Evolutionary conservation across 1,284 basidiomycete genomes (phyloP), one percentile per base, ranked within the genome.

Genomic region (Sphaerobolus stellatus): DNA sequence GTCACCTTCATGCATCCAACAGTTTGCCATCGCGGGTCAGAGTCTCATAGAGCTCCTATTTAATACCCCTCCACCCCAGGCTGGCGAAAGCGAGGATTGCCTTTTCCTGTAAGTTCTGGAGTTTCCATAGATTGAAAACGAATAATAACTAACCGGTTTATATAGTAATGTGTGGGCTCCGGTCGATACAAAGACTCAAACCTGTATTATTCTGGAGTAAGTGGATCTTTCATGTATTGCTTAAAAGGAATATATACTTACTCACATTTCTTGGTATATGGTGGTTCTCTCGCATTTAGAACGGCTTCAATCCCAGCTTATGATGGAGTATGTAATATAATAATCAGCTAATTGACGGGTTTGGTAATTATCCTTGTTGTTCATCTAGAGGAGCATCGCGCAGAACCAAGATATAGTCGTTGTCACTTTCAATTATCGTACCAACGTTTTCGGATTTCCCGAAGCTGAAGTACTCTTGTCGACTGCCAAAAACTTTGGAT

Each of bases 401-500:
- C 60, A 58, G 34, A 48, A 58, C 29, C 59, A 61, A 20, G 58
- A 53, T 24, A 43, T 58, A 18, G 13, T 58, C 6, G 30, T 60
- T 14, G 53, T 61, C 8, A 50, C 59, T 4, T 50, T 52, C 5
- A 60, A 59, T 41, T 59, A 59, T 33, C 59, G 56, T 27, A 60
- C 59, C 5, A 59, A 58, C 44, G 56, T 54, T 4, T 60, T 60
- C 27, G 54, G 59, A 4, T 59, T 60, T 45, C 58, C 58, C 11
- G 50, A 33, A 2, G 38, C 56, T 24, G 33, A 50, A 14, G 58
- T 57, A 22, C 50, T 59, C 47, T 60, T 48, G 38, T 48, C 25
- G 34, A 48, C 7, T 14, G 22, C 20, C 16, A 40, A 51, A 22
- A 80, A 81, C 58, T 64, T 79, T 5, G 78, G 71, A 1, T 59